These are phyloP conservation scores for Ceratobasidium papillatum DNA, from an alignment of 1,284 basidiomycete species.

Conservation along the genomic window DNA sequence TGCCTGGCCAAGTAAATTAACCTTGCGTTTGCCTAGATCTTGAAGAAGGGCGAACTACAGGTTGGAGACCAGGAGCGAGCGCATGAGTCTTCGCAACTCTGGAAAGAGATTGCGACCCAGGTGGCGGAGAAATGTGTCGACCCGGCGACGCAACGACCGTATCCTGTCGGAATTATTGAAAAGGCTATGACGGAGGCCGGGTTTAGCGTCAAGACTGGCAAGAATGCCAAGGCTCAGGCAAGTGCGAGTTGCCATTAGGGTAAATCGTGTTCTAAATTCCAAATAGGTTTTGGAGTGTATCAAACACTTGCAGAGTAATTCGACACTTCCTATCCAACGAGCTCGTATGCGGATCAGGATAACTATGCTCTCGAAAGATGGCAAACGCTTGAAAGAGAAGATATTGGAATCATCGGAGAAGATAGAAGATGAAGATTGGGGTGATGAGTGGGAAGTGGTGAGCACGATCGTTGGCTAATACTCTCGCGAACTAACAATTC, in stretches of 20 bases:
- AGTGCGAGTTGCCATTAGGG: constrained; percentile 41
- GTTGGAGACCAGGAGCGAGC: constrained; percentile 97
- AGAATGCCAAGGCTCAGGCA: constrained; percentile 92
- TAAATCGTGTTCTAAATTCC: not conserved
- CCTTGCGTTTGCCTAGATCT: constrained; percentile 65
- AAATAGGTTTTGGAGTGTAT: constrained; percentile 89
- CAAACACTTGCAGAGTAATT: constrained; percentile 79
- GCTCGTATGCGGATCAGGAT: constrained; percentile 93
- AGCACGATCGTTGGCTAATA: constrained; percentile 50
- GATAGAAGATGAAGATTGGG: constrained; percentile 85
- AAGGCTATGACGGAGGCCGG: constrained; percentile 97
- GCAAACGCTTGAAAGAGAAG: constrained; percentile 75
- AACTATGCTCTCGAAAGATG: constrained; percentile 78
- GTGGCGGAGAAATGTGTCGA: constrained; percentile 97
- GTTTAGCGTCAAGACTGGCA: constrained; percentile 87
- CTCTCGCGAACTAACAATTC: not conserved
- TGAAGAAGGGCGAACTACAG: constrained; percentile 96
- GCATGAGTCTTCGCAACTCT: constrained; percentile 84
- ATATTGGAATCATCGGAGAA: constrained; percentile 79
- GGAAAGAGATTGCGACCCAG: constrained; percentile 92
- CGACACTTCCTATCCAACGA: constrained; percentile 88
- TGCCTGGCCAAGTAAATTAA: not conserved
- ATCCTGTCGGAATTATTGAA: constrained; percentile 96
- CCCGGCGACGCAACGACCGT: constrained; percentile 86
- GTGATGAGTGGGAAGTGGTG: constrained; percentile 89